These are phyloP conservation scores for Penicillium arizonense DNA, from an alignment of 495 filamentous ascomycete species.

Conservation along the genomic window DNA sequence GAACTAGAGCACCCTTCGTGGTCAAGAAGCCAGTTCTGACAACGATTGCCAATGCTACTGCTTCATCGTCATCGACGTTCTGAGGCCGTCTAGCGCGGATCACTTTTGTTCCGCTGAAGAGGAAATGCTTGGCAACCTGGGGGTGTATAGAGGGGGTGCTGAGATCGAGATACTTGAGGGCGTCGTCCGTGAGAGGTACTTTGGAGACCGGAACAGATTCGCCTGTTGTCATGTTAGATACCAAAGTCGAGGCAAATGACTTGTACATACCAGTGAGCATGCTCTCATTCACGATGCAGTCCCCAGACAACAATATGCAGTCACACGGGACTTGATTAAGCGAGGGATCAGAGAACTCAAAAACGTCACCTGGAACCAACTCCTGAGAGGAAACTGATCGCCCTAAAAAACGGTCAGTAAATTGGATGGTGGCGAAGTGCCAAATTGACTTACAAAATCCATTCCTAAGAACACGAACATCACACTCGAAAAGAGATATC, in stretches of 20 bases:
- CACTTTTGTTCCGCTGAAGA: conserved; percentile 95
- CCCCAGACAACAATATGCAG: conserved; percentile 85
- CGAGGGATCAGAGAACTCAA: conserved; percentile 95
- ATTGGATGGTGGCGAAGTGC: neutral
- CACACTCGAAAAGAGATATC: conserved; percentile 92
- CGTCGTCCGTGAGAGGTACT: conserved; percentile 77
- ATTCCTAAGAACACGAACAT: conserved; percentile 87
- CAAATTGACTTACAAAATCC: conserved; percentile 76
- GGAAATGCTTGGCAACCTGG: conserved; percentile 78
- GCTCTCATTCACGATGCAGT: conserved; percentile 99
- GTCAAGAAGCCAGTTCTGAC: conserved; percentile 95
- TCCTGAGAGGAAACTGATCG: conserved; percentile 81
- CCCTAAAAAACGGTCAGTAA: conserved; percentile 51
- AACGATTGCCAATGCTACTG: conserved; percentile 86
- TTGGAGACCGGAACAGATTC: conserved; percentile 98
- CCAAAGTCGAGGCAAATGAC: neutral
- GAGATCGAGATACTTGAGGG: conserved; percentile 70
- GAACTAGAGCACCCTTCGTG: conserved; percentile 92
- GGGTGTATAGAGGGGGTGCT: conserved; percentile 74
- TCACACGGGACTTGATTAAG: conserved; percentile 92
- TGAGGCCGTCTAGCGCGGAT: conserved; percentile 87
- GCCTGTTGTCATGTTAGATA: conserved; percentile 46
- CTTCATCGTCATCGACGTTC: conserved; percentile 81
- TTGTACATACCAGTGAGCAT: conserved; percentile 80
- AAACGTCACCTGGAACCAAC: conserved; percentile 93